phyloP scores from a whole-genome alignment of 306 rosid species.

The Cyamopsis tetragonoloba region DNA sequence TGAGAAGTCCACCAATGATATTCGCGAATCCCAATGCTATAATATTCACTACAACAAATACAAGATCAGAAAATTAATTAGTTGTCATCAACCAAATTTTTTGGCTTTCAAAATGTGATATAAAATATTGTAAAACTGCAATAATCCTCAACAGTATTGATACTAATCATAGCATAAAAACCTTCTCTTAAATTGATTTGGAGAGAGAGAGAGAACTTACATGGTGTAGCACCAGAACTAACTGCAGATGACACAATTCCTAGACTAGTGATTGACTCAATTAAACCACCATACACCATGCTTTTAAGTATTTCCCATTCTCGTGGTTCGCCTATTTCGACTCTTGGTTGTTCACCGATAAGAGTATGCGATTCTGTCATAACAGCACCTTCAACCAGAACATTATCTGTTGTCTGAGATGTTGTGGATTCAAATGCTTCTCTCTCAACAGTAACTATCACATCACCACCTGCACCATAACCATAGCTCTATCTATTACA shows the following conservation, averaged over 20 bases:
- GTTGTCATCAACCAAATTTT: not conserved
- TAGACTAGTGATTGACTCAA: conserved; percentile 70
- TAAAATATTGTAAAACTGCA: not conserved
- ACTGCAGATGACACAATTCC: conserved; percentile 82
- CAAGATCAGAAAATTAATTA: conserved; percentile 9
- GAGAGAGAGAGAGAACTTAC: conserved; percentile 34
- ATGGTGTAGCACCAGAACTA: conserved; percentile 57
- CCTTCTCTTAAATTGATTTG: not conserved
- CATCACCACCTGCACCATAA: conserved; percentile 29
- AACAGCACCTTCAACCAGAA: conserved; percentile 8
- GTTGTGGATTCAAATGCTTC: conserved; percentile 6
- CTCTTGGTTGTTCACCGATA: conserved; percentile 11
- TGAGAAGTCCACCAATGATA: conserved; percentile 42
- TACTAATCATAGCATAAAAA: not conserved
- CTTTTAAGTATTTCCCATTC: conserved; percentile 58
- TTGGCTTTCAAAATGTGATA: conserved; percentile 3
- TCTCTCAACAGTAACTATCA: conserved; percentile 17
- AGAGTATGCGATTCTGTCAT: not conserved
- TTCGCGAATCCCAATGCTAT: conserved; percentile 47
- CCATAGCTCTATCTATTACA: not conserved
- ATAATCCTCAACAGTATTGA: not conserved
- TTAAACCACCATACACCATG: conserved; percentile 71
- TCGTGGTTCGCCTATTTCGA: conserved; percentile 22
- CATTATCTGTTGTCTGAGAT: conserved; percentile 13
- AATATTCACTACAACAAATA: conserved; percentile 35